Evolutionary conservation across 345 rosid species (phyloP).

Genomic region (Pugionium cornutum): DNA sequence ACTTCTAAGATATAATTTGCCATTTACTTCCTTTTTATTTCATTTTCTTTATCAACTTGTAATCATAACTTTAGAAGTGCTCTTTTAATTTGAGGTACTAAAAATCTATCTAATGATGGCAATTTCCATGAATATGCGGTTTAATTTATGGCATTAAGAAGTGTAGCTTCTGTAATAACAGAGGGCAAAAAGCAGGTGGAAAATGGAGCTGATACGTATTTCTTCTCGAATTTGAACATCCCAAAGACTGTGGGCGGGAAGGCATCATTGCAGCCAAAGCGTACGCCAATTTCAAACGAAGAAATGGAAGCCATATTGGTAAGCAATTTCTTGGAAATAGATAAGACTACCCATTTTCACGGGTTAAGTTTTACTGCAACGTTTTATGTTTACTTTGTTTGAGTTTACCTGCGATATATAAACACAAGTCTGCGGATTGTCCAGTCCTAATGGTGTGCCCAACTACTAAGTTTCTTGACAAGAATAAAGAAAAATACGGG

Average conservation of each 20-base stretch:
- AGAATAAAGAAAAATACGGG: background rate
- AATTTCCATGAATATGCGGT: background rate
- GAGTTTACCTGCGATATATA: background rate
- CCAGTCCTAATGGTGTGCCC: background rate
- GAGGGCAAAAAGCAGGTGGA: conserved; percentile 44
- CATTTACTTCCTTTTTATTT: background rate
- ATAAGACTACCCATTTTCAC: background rate
- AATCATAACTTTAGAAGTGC: background rate
- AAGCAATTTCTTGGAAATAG: conserved; percentile 16
- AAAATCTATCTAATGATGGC: background rate
- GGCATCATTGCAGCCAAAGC: conserved; percentile 87
- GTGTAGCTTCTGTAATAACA: conserved; percentile 43
- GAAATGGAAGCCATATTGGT: conserved; percentile 92
- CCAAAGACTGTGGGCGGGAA: conserved; percentile 62
- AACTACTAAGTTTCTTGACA: conserved; percentile 11
- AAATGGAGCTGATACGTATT: conserved; percentile 49
- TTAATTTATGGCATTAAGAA: background rate
- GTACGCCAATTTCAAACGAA: conserved; percentile 72
- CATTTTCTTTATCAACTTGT: background rate
- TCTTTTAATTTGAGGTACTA: background rate
- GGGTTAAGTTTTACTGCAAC: background rate
- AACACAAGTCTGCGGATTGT: background rate
- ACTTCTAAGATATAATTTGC: too few species aligned
- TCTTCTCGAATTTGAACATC: conserved; percentile 57
- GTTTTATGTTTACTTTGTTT: background rate